Evolutionary conservation across 805 yeast species (phyloP), one percentile per base, ranked within the genome.

Genomic region (Kodamaea jinghongensis): DNA sequence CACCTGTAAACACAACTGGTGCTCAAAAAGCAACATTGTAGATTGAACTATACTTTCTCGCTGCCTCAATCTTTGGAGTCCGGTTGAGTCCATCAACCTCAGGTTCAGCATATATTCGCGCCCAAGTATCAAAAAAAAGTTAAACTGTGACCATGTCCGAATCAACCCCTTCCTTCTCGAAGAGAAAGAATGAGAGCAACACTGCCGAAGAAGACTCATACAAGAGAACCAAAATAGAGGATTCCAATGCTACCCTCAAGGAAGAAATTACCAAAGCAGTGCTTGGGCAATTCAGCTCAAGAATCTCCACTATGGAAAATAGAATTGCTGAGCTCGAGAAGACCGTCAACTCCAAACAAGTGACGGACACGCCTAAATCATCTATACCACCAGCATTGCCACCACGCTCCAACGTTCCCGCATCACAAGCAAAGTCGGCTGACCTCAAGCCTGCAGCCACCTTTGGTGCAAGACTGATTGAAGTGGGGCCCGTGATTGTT

Each of bases 271-370:
- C 23, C 5, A 6, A 6, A 8, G 7, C 8, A 20, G 23, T 20
- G 5, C 7, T 20, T 5, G 23, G 8, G 23, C 12, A 14, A 9
- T 55, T 52, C 28, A 51, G 48, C 36, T 37, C 34, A 6, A 50
- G 52, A 36, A 39, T 50, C 45, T 29, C 36, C 10, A 42, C 49
- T 31, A 34, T 60, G 44, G 45, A 55, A 44, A 33, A 47, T n/a
- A 59, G 50, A 37, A 54, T 56, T 11, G 37, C 44, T 30, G 52
- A 52, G 34, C 50, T 46, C 15, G 32, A 32, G 29, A 7, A 27
- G 22, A 36, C 17, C 42, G 36, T 14, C 38, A 17, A 29, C 25
- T 12, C 26, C 28, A 23, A 28, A 41, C 15, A 12, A 45, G 40
- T 30, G 38, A 20, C 15, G 2, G 7, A 30, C 12, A 14, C 30